phyloP scores from a whole-genome alignment of 2,329 filamentous ascomycete genomes.

The Akanthomyces uredinophilus region DNA sequence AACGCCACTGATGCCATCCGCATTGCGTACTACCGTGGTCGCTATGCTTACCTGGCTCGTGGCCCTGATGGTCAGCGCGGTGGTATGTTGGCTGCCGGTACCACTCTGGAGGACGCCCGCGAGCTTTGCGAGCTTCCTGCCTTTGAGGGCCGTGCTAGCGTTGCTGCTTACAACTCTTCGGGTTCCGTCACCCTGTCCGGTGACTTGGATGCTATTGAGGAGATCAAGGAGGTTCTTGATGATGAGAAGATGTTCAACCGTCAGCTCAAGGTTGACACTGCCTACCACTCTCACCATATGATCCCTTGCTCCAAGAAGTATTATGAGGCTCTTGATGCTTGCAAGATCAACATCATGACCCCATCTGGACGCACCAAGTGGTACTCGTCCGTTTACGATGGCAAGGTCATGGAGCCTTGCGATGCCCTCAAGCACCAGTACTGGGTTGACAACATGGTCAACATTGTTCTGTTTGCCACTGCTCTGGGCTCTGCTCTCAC shows the following conservation, averaged over 20 bases:
- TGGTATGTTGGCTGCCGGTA: constrained; percentile 21
- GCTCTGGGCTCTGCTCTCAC: constrained; percentile 20
- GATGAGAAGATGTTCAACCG: constrained; percentile 17
- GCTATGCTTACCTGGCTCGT: constrained; percentile 10
- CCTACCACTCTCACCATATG: constrained; percentile 17
- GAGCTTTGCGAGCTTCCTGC: constrained; percentile 16
- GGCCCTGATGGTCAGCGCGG: constrained; percentile 14
- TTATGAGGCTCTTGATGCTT: constrained; percentile 14
- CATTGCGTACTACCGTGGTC: constrained; percentile 21
- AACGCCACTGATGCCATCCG: constrained; percentile 21
- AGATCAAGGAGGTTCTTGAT: constrained; percentile 17
- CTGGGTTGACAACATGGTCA: constrained; percentile 34
- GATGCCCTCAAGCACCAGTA: constrained; percentile 22
- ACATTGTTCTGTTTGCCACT: constrained; percentile 30
- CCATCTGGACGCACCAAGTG: constrained; percentile 14
- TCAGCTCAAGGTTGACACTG: constrained; percentile 20
- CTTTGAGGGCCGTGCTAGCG: constrained; percentile 19
- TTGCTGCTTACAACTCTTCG: constrained; percentile 24
- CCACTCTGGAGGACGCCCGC: constrained; percentile 18
- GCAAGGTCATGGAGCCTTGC: constrained; percentile 15
- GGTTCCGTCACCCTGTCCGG: constrained; percentile 21
- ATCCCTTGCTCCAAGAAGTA: constrained; percentile 15
- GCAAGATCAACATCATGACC: constrained; percentile 11
- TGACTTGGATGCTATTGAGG: constrained; percentile 17
- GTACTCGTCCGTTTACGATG: constrained; percentile 18